phyloP scores from a whole-genome alignment of 805 yeast genomes.

The Isabelozyma pseudorhagii region DNA sequence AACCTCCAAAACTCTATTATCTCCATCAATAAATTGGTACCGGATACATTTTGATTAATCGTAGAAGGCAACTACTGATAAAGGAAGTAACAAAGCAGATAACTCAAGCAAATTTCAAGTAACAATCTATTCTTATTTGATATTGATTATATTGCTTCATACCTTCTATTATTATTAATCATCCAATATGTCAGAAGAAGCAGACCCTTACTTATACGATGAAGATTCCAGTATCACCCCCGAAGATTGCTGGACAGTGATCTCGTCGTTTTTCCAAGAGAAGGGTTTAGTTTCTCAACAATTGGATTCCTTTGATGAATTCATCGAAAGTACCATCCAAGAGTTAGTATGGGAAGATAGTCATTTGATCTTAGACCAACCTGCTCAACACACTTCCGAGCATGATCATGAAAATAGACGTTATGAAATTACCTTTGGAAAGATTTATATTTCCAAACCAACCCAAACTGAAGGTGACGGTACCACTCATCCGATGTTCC shows the following conservation, averaged over 20 bases:
- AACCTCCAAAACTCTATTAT: background rate
- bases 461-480: constrained; percentile 99
- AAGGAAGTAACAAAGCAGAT: background rate
- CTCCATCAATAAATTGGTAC: background rate
- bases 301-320: constrained; percentile 96
- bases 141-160: no score
- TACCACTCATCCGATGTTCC: constrained; percentile 97
- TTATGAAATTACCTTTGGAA: constrained; percentile 96
- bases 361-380: constrained; percentile 90
- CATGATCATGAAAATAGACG: constrained; percentile 86
- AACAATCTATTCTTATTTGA: no score
- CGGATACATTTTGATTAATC: background rate
- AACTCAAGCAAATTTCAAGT: background rate
- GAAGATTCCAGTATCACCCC: constrained; percentile 78
- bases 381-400: constrained; percentile 95
- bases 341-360: constrained; percentile 96
- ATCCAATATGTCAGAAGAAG: constrained; percentile 8
- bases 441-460: constrained; percentile 93
- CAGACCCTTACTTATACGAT: constrained; percentile 72
- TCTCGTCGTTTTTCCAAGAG: constrained; percentile 91
- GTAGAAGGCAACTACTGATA: background rate
- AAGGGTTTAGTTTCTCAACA: constrained; percentile 98
- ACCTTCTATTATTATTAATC: no score
- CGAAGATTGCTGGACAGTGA: constrained; percentile 99
- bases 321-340: constrained; percentile 93